Conservation (phyloP, 225 moss, liverwort and hornwort species). For the Bryum argenteum region DNA sequence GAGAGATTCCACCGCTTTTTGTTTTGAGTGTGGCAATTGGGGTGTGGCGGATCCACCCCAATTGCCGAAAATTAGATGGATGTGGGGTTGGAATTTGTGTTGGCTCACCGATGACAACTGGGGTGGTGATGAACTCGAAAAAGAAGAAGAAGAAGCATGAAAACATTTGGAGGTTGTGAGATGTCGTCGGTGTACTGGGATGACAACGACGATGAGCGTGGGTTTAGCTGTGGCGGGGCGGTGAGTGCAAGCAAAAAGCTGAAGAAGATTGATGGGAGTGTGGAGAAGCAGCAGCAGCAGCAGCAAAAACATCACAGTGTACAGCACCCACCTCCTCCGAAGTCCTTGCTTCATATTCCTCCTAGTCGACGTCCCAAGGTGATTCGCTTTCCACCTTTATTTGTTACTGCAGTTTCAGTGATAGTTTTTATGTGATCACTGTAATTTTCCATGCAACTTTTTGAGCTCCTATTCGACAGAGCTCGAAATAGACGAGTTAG, state of each 20-base stretch:
- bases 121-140: slow-evolving; percentile 18
- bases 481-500: neutral
- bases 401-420: slow-evolving; percentile 11
- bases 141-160: slow-evolving; percentile 24
- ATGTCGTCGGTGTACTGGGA: slow-evolving; percentile 52
- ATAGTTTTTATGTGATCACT: neutral
- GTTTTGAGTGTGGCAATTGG: too few species aligned
- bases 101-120: slow-evolving; percentile 9
- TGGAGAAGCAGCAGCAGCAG: slow-evolving; percentile 28
- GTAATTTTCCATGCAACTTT: neutral
- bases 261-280: slow-evolving; percentile 38
- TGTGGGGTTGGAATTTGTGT: neutral
- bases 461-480: neutral
- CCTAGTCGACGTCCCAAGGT: slow-evolving; percentile 51
- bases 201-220: slow-evolving; percentile 27
- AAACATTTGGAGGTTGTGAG: slow-evolving; percentile 14
- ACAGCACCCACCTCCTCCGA: slow-evolving; percentile 8
- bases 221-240: slow-evolving; percentile 63
- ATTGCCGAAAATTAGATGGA: too few species aligned
- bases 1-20: too few species aligned
- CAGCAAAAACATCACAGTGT: slow-evolving; percentile 36
- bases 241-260: slow-evolving; percentile 57
- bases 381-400: neutral
- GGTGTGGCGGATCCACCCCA: too few species aligned
- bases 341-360: slow-evolving; percentile 49